Evolutionary conservation across 2,329 filamentous ascomycete species (phyloP).

Genomic region (Pseudogymnoascus sp.): DNA sequence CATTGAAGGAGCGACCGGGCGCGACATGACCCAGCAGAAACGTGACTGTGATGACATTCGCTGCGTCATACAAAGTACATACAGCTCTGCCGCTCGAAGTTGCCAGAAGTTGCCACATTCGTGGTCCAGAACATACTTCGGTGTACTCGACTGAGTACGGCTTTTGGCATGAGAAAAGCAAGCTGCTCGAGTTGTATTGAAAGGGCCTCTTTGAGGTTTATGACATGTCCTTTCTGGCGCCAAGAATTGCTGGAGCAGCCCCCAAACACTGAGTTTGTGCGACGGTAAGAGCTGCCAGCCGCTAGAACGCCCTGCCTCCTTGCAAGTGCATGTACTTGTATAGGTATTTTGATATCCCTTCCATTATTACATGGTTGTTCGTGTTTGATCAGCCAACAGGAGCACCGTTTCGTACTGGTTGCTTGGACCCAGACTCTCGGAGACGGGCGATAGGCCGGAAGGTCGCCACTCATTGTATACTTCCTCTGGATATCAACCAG

Average conservation of each 20-base stretch:
- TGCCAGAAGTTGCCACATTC: not conserved
- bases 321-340: not conserved
- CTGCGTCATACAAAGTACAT: conserved; percentile 1
- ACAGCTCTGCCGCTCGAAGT: not conserved
- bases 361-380: not conserved
- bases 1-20: not conserved
- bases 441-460: not conserved
- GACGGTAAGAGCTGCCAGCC: not conserved
- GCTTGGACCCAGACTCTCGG: not conserved
- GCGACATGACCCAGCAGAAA: conserved; percentile 6
- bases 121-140: not conserved
- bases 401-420: not conserved
- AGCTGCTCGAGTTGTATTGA: not conserved
- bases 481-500: not conserved
- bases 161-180: not conserved
- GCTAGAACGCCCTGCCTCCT: not conserved
- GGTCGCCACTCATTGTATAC: not conserved
- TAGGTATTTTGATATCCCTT: not conserved
- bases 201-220: not conserved
- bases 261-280: not conserved
- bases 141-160: not conserved
- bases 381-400: not conserved
- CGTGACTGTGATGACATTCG: not conserved
- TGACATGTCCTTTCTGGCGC: not conserved
- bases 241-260: not conserved